Percentiles rank a stretch among this genome's conserved stretches.
Conservation (phyloP, 352 stramenopile species). For the Phytophthora cryptogea region DNA sequence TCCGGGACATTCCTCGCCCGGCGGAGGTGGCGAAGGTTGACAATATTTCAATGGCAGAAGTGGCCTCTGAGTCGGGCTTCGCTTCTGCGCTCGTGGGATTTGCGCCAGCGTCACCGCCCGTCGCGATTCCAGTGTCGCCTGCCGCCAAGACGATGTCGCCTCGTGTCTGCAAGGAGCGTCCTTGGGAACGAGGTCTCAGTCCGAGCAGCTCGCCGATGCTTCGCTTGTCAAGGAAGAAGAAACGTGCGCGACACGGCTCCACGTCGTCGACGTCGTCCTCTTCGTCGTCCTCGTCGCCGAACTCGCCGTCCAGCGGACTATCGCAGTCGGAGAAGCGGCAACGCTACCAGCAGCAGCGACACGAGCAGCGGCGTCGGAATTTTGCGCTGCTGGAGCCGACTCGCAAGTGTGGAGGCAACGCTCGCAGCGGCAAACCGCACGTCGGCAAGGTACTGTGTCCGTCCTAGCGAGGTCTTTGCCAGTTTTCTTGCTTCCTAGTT, state of each 20-base stretch:
- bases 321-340: constrained; percentile 42
- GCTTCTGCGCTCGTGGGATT: constrained; percentile 8
- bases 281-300: constrained; percentile 22
- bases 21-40: constrained; percentile 13
- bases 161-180: constrained; percentile 24
- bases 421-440: constrained; percentile 23
- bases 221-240: constrained; percentile 65
- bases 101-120: constrained; percentile 22
- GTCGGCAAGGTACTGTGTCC: constrained; percentile 38
- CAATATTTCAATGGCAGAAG: constrained; percentile 18
- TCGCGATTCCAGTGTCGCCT: constrained; percentile 19
- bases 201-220: constrained; percentile 32
- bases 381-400: constrained; percentile 30
- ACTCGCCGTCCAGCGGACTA: constrained; percentile 31
- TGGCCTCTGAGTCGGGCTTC: constrained; percentile 9
- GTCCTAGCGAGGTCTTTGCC: constrained; percentile 21
- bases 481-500: constrained; percentile 14
- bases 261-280: constrained; percentile 36
- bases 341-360: constrained; percentile 37
- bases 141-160: constrained; percentile 20
- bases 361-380: constrained; percentile 34
- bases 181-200: constrained; percentile 44
- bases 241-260: constrained; percentile 53
- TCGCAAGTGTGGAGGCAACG: constrained; percentile 36
- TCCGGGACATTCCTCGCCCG: constrained; percentile 52